phyloP scores from a whole-genome alignment of 768 basidiomycete genomes.

The Rhizopogon salebrosus region DNA sequence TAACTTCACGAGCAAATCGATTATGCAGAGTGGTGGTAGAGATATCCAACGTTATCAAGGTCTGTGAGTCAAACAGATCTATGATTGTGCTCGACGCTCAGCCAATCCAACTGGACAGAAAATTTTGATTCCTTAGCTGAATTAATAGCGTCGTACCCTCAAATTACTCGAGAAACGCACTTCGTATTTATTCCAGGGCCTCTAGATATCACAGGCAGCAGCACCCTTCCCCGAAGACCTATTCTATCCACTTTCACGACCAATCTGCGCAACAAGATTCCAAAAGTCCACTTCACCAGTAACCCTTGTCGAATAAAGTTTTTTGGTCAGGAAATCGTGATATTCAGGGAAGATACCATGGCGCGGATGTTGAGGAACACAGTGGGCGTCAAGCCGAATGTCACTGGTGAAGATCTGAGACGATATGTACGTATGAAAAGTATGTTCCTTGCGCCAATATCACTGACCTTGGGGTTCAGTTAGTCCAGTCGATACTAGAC shows the following conservation, averaged over 20 bases:
- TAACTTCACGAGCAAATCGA: constrained; percentile 85
- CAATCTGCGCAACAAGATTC: constrained; percentile 66
- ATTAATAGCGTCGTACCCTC: constrained; percentile 75
- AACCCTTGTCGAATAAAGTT: constrained; percentile 96
- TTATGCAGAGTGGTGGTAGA: constrained; percentile 70
- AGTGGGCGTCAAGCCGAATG: constrained; percentile 80
- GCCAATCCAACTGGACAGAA: constrained; percentile 41
- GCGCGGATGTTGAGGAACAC: constrained; percentile 89
- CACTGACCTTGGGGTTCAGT: constrained; percentile 38
- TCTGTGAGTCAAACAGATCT: constrained; percentile 19
- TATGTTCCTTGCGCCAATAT: background rate
- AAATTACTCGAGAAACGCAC: constrained; percentile 72
- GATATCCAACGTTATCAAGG: constrained; percentile 87
- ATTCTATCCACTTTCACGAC: constrained; percentile 72
- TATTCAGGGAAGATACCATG: constrained; percentile 93
- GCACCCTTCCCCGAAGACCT: constrained; percentile 75
- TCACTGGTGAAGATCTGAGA: constrained; percentile 75
- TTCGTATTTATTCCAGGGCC: constrained; percentile 96
- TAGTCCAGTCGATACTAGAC: constrained; percentile 94
- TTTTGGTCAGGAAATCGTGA: constrained; percentile 91
- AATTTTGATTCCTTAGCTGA: constrained; percentile 85
- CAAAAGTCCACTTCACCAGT: constrained; percentile 76
- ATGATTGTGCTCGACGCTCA: background rate
- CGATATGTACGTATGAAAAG: constrained; percentile 63
- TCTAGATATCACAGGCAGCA: constrained; percentile 78